These are phyloP conservation scores for Pistacia vera DNA, from an alignment of 345 rosid species.

Conservation along the genomic window DNA sequence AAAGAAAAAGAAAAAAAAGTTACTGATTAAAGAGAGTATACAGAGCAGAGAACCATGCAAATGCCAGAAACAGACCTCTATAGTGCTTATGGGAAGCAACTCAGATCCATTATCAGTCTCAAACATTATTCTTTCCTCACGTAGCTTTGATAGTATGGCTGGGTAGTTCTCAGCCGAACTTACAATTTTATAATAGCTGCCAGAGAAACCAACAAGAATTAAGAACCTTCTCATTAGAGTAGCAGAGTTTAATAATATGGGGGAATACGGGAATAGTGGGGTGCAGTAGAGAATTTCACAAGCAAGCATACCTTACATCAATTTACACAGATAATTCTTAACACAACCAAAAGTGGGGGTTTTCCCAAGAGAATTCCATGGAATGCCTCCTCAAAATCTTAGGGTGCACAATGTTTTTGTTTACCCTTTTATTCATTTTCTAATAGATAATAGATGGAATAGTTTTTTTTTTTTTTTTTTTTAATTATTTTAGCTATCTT, in stretches of 20 bases:
- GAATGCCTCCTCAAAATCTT: background rate
- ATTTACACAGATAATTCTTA: background rate
- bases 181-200: conserved; percentile 80
- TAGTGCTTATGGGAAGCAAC: conserved; percentile 64
- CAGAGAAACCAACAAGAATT: conserved; percentile 16
- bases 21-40: background rate
- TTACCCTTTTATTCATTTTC: background rate
- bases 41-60: background rate
- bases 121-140: conserved; percentile 72
- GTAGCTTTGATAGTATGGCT: conserved; percentile 60
- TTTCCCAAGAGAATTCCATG: background rate
- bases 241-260: background rate
- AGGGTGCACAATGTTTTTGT: background rate
- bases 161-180: conserved; percentile 74
- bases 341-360: background rate
- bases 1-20: background rate
- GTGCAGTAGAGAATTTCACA: background rate
- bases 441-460: background rate
- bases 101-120: conserved; percentile 96
- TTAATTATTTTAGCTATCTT: no score
- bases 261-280: background rate
- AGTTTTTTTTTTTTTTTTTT: no score
- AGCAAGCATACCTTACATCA: background rate
- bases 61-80: conserved; percentile 58
- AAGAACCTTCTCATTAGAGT: background rate